Conservation (phyloP, 768 basidiomycete genomes). For the Lenzites betulinus region DNA sequence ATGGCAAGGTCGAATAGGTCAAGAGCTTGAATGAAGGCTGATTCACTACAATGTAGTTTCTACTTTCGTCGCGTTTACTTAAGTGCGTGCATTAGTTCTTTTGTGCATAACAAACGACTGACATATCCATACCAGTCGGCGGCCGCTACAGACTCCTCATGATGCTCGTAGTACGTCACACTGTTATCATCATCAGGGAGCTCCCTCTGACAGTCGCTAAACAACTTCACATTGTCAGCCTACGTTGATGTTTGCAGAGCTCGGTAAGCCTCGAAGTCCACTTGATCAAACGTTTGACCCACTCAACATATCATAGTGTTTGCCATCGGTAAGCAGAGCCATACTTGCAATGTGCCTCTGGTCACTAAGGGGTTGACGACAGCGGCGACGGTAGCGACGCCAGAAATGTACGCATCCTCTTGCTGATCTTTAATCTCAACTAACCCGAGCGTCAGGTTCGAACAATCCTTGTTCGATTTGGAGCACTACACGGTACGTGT, state of each 20-base stretch:
- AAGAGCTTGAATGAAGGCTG: no score
- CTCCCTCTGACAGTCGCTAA: no score
- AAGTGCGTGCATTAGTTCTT: neutral
- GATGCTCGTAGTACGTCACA: neutral
- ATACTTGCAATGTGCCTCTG: neutral
- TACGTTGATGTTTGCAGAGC: slow-evolving; percentile 5
- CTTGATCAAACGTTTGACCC: neutral
- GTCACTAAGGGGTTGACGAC: no score
- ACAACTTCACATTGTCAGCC: no score
- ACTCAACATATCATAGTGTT: neutral
- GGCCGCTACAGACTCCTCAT: slow-evolving; percentile 1
- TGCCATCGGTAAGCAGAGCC: neutral
- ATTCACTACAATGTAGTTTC: neutral
- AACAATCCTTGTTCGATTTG: no score
- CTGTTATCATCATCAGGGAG: no score
- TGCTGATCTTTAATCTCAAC: no score
- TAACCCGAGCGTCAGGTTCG: no score
- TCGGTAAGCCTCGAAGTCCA: neutral
- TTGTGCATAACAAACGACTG: neutral
- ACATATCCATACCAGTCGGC: neutral
- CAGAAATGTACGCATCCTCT: no score
- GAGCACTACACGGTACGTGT: neutral
- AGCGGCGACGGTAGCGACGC: no score
- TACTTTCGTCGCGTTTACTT: slow-evolving; percentile 9
- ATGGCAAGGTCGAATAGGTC: no score